A percentile compares a stretch with the other conserved stretches of the same genome.
These are phyloP conservation scores for Onygenales sp. DNA, from an alignment of 2,329 filamentous ascomycete genomes.

Conservation along the genomic window DNA sequence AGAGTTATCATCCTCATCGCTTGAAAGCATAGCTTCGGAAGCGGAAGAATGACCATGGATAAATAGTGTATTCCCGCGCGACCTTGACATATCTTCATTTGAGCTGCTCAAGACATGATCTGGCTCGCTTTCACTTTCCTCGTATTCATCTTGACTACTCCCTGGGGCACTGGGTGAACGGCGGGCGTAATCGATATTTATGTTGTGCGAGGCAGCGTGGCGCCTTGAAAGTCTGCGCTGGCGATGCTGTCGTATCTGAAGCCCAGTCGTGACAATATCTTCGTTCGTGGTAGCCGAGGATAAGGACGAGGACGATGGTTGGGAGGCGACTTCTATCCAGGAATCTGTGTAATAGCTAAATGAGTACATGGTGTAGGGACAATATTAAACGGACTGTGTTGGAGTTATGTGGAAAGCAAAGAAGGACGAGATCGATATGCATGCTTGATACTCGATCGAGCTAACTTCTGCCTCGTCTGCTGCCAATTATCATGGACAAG, in stretches of 20 bases:
- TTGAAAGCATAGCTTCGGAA: conserved; percentile 24
- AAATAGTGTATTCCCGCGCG: conserved; percentile 16
- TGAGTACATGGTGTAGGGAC: conserved; percentile 30
- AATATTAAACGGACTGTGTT: background rate
- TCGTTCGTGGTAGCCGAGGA: conserved; percentile 64
- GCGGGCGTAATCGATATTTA: conserved; percentile 30
- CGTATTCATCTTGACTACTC: conserved; percentile 90
- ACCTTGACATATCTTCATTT: conserved; percentile 44
- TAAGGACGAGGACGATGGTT: conserved; percentile 85
- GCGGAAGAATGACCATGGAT: conserved; percentile 16
- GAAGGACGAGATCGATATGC: conserved; percentile 1
- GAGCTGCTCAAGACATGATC: conserved; percentile 60
- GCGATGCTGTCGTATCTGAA: conserved; percentile 60
- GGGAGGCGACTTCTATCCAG: conserved; percentile 89
- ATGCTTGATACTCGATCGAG: conserved; percentile 1
- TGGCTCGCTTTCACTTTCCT: conserved; percentile 85
- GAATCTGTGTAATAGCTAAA: conserved; percentile 59
- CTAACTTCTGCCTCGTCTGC: background rate
- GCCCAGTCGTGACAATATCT: conserved; percentile 82
- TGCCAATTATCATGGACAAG: background rate
- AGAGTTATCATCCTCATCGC: conserved; percentile 62
- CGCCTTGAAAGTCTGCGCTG: conserved; percentile 48
- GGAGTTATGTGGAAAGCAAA: background rate
- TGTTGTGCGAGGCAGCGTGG: conserved; percentile 28
- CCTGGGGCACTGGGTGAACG: conserved; percentile 38